Evolutionary conservation across 148 eudicot genomes (phyloP).

Genomic region (Vaccinium darrowii): DNA sequence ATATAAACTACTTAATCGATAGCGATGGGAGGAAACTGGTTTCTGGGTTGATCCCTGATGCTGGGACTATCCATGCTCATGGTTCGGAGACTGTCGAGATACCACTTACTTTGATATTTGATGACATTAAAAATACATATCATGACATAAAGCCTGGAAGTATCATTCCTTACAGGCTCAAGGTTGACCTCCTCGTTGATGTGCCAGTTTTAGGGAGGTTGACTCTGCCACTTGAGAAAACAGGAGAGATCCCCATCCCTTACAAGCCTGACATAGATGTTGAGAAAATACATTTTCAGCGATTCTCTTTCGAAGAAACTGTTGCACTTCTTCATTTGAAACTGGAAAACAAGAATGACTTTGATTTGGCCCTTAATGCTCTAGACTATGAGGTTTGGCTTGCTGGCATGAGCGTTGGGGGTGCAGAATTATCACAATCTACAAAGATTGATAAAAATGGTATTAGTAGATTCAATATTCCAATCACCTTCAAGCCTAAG

Average conservation of each 20-base stretch:
- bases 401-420: conserved; percentile 65
- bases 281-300: conserved; percentile 77
- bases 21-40: conserved; percentile 88
- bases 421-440: conserved; percentile 67
- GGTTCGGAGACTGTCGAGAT: conserved; percentile 92
- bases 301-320: conserved; percentile 89
- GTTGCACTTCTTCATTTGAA: conserved; percentile 74
- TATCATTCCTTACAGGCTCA: conserved; percentile 75
- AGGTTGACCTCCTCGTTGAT: conserved; percentile 84
- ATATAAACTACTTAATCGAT: conserved; percentile 83
- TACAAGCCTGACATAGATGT: conserved; percentile 93
- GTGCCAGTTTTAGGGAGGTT: conserved; percentile 89
- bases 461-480: conserved; percentile 52
- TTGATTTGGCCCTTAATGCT: conserved; percentile 73
- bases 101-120: conserved; percentile 66
- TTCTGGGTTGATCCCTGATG: conserved; percentile 91
- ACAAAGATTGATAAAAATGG: conserved; percentile 64
- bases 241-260: conserved; percentile 89
- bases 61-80: conserved; percentile 93
- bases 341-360: conserved; percentile 88
- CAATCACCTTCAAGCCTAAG: conserved; percentile 86
- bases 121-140: conserved; percentile 84
- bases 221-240: conserved; percentile 89
- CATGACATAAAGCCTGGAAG: conserved; percentile 80
- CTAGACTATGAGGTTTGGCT: conserved; percentile 94